A percentile compares a stretch with the other conserved stretches of the same genome.
These are phyloP conservation scores for Rhinocladiella similis DNA, from an alignment of 2,329 filamentous ascomycete genomes.

Conservation along the genomic window DNA sequence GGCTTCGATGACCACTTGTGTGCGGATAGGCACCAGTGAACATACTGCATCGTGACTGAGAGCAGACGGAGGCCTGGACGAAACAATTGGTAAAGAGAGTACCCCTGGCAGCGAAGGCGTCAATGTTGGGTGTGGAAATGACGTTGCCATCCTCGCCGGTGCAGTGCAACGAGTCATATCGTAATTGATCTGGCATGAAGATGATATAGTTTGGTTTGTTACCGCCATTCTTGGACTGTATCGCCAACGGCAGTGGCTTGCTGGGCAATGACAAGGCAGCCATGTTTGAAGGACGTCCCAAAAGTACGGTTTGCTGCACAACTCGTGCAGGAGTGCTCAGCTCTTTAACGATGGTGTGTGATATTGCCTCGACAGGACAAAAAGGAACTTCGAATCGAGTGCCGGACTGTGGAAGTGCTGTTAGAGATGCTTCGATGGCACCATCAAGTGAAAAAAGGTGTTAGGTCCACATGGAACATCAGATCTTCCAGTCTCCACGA, in stretches of 20 bases:
- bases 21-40: slow-evolving; percentile 51
- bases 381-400: no score
- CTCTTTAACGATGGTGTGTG: no score
- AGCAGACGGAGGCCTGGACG: slow-evolving; percentile 48
- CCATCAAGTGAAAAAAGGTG: no score
- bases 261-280: not conserved
- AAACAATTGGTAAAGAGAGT: slow-evolving; percentile 49
- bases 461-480: no score
- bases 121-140: slow-evolving; percentile 37
- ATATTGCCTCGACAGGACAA: no score
- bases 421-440: no score
- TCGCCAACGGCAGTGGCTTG: not conserved
- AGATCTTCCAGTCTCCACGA: no score
- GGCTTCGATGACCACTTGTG: slow-evolving; percentile 47
- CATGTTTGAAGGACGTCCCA: not conserved
- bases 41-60: slow-evolving; percentile 49
- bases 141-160: slow-evolving; percentile 24
- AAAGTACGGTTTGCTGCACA: no score
- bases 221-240: not conserved
- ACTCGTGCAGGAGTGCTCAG: no score
- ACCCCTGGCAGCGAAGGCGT: slow-evolving; percentile 40
- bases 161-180: slow-evolving; percentile 46
- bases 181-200: slow-evolving; percentile 52
- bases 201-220: slow-evolving; percentile 28
- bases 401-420: no score